These are phyloP conservation scores for Meira nashicola DNA, from an alignment of 1,284 basidiomycete genomes.

Conservation along the genomic window DNA sequence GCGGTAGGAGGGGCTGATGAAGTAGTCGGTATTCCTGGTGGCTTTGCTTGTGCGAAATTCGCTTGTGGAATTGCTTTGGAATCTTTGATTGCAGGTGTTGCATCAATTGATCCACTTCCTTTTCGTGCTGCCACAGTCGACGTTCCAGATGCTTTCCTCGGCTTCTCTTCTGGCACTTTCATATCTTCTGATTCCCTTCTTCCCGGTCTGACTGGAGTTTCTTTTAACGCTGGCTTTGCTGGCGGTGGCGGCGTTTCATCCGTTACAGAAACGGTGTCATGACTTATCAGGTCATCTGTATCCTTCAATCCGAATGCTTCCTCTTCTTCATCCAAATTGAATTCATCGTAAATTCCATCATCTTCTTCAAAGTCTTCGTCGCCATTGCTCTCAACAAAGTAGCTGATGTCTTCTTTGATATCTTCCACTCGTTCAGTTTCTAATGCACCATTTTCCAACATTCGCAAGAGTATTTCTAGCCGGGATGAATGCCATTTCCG, in stretches of 20 bases:
- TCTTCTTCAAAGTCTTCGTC: slow-evolving; percentile 98
- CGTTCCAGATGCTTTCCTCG: not conserved
- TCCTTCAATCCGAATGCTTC: slow-evolving; percentile 57
- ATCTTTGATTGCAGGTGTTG: slow-evolving; percentile 3
- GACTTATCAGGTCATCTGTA: slow-evolving; percentile 63
- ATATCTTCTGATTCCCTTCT: slow-evolving; percentile 26
- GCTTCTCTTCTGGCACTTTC: slow-evolving; percentile 21
- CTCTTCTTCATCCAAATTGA: slow-evolving; percentile 89
- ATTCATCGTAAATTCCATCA: slow-evolving; percentile 95
- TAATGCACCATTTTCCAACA: slow-evolving; percentile 90
- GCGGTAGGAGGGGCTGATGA: slow-evolving; percentile 26
- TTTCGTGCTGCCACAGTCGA: slow-evolving; percentile 4
- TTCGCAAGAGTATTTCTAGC: slow-evolving; percentile 84
- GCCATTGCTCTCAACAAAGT: slow-evolving; percentile 93
- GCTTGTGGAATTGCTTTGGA: slow-evolving; percentile 66
- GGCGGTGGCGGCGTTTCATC: slow-evolving; percentile 43
- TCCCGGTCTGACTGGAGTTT: slow-evolving; percentile 22
- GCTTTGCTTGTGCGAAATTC: slow-evolving; percentile 64
- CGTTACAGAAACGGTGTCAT: slow-evolving; percentile 56
- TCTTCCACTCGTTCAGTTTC: slow-evolving; percentile 72
- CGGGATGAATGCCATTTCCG: slow-evolving; percentile 91
- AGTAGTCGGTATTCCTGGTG: slow-evolving; percentile 54
- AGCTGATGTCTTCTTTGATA: slow-evolving; percentile 90
- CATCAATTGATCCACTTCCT: not conserved
- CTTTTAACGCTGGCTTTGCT: slow-evolving; percentile 13